Conservation (phyloP, 495 filamentous ascomycete species). For the Aspergillus bridgeri region DNA sequence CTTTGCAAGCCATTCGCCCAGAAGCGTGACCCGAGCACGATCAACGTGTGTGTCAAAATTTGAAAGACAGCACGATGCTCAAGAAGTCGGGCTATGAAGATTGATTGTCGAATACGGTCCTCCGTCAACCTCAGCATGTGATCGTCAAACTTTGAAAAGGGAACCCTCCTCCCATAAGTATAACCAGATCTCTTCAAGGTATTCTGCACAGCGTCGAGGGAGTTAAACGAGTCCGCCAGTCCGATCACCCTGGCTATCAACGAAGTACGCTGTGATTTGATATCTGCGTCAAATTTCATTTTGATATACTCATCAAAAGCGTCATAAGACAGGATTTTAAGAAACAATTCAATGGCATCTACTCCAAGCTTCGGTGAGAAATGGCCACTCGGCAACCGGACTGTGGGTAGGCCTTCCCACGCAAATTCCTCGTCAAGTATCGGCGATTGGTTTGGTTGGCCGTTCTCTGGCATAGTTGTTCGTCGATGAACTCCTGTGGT, state of each 20-base stretch:
- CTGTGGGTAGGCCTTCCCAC: constrained; percentile 20
- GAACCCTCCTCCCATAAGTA: constrained; percentile 27
- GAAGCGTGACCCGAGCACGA: constrained; percentile 60
- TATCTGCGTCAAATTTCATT: constrained; percentile 19
- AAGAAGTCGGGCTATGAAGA: constrained; percentile 33
- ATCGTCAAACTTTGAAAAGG: constrained; percentile 24
- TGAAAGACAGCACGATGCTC: constrained; percentile 23
- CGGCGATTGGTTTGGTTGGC: background rate
- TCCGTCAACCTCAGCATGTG: constrained; percentile 34
- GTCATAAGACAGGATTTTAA: constrained; percentile 31
- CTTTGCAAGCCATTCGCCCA: constrained; percentile 49
- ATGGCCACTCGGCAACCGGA: constrained; percentile 24
- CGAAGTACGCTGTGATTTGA: constrained; percentile 27
- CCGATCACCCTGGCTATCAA: constrained; percentile 33
- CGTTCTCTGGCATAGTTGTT: background rate
- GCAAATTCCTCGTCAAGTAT: background rate
- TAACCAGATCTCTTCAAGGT: constrained; percentile 23
- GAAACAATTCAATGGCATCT: constrained; percentile 38
- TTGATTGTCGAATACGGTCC: constrained; percentile 39
- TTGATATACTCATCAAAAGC: constrained; percentile 23
- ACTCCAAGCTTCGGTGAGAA: constrained; percentile 25
- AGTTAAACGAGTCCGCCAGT: constrained; percentile 39
- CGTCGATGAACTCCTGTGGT: background rate
- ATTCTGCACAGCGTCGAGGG: constrained; percentile 20
- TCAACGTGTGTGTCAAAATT: constrained; percentile 48